Evolutionary conservation across 768 basidiomycete species (phyloP), one percentile per base, ranked within the genome.

Genomic region (Auricularia sp.): DNA sequence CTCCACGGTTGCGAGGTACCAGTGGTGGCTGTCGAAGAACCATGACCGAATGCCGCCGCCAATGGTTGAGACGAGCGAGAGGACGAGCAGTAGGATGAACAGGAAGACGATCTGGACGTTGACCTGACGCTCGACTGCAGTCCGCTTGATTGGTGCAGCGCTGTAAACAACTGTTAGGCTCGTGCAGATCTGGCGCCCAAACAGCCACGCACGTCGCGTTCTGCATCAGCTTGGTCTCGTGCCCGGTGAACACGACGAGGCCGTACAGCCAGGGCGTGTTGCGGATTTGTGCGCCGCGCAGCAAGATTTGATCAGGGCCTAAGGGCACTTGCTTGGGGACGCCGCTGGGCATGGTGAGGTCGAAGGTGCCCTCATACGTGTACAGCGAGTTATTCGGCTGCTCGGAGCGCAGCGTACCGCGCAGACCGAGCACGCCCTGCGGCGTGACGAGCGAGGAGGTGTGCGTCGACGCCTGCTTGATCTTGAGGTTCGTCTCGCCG

Each of bases 401-500:
- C 74, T 99, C 97, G 7, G 92, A 96, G 54, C 94, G 87, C 29
- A 99, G 79, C 14, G 89, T 86, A 13, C 97, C 97, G 45, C 83
- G 85, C 1, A 99, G 80, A 6, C 84, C 74, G 18, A 82, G 80
- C 51, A 94, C 88, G 10, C 88, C 82, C 6, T 84, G 75, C 0
- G 96, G 94, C 2, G 91, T 84, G 4, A 88, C 93, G 54, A 98
- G 81, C 4, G 81, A 71, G 0, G 90, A 77, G 1, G 94, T 98
- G 39, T 92, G 85, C 1, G 90, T 79, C 2, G 90, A 90, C 0
- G 92, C 92, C 76, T 99, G 94, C 73, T 99, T 99, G 76, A 99
- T 98, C 79, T 98, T 99, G 69, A 99, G 82, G 72, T 98, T 98
- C 3, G 97, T 99, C 78, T 98, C 97, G 94, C 96, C 97, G 71